Base-by-base conservation (phyloP, 169 alveolate genomes). In the Toxoplasma gondii region DNA sequence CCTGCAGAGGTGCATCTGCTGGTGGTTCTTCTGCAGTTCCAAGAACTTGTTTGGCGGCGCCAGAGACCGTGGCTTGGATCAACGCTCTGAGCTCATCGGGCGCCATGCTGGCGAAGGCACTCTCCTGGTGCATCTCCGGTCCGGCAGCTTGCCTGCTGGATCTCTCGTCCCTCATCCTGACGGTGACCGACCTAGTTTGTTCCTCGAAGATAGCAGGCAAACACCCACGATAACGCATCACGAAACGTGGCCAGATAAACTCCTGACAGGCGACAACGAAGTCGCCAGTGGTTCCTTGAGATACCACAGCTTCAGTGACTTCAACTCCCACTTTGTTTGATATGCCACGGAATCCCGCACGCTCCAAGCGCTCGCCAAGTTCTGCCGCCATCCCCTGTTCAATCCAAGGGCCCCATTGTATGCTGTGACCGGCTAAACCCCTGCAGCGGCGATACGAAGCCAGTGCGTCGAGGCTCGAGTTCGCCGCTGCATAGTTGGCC, bases 391-490 rank as follows among this genome's bases (percentile, higher is more conserved):
- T 95, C 36, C 97, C 97, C 82, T 94, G 96, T 78, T 96, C 97
- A 24, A 91, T 93, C 97, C 97, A 95, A 0, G 97, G 96, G 29
- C 97, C 97, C 97, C 97, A 95, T 93, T 95, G 97, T 27, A 95
- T 67, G 70, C 96, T 93, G n/a, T 86, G 94, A 10, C 94, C 97
- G 5, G 88, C 58, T 69, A 93, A 78, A 4, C 94, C 96, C 69
- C 88, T 91, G 22, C 94, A 84, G 12, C 95, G 95, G 22, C 96
- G 81, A 31, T 81, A 78, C 38, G 84, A 64, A 27, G 88, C 94
- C 67, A 95, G 24, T 29, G 88, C 39, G 92, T 95, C 97, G 88
- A 95, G 94, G 83, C 91, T 88, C 38, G 96, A 91, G 41, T 95
- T 95, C 91, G 97, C 97, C 0, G 97, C 97, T 22, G 95, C 80